Base-by-base conservation (phyloP, 1,284 basidiomycete species). In the Moniliophthora roreri region DNA sequence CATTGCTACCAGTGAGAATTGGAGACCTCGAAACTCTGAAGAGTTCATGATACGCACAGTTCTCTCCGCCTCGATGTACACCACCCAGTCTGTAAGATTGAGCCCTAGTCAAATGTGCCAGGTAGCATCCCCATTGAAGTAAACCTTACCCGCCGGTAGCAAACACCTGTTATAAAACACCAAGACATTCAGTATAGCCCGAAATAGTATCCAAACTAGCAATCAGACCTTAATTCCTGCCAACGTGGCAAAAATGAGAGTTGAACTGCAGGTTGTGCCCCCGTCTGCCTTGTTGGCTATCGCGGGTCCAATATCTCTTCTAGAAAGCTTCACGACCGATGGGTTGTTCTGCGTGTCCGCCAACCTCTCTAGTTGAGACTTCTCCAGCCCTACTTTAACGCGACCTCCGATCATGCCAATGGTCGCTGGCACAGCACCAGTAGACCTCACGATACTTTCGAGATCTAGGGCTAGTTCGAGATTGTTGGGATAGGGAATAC, bases 21-120 rank as follows among this genome's bases (percentile, higher is more conserved):
- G 41, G 62, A 15, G 57, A 48, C 20, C 38, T 16, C 42, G 53
- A 26, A 48, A 54, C 16, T 13, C 55, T 39, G 18, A 47, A 35
- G 8, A 11, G 37, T 28, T 50, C 20, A 37, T 8, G 21, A 28
- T 36, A 73, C 85, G 61, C 64, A 94, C 94, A 87, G 32, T 75
- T 82, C 69, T 97, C 89, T 50, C 88, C 97, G 11, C 93, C 93
- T 4, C 96, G 87, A 70, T 99, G 97, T 1, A 98, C 97, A 48
- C 96, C 93, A 4, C 93, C 93, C 24, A 92, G 74, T 16, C 89
- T 91, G 42, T 2, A 42, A 9, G 21, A 42, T 35, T 39, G 16
- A 41, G 39, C 53, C 24, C 35, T 53, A 36, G 21, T 32, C 49
- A 28, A 39, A 46, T 15, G 47, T 15, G 35, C 51, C 4, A 42